Percentiles rank a stretch among this genome's conserved stretches.
phyloP scores from a whole-genome alignment of 129 eudicot species.

The Artemisia annua region DNA sequence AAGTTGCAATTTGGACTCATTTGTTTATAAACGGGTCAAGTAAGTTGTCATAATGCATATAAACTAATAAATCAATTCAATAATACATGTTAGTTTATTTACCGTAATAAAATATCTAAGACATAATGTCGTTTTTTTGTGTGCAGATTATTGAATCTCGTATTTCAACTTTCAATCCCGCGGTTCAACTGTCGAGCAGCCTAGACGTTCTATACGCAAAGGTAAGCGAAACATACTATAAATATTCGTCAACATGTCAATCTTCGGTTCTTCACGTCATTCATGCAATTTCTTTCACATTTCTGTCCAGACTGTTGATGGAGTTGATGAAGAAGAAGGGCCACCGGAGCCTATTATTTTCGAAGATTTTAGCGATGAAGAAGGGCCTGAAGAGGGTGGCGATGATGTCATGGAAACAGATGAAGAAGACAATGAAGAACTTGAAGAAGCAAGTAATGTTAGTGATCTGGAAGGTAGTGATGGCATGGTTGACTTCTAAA shows the following conservation, averaged over 20 bases:
- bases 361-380: conserved; percentile 78
- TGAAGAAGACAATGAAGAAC: conserved; percentile 48
- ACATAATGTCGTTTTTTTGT: neutral
- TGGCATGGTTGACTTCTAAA: conserved; percentile 35
- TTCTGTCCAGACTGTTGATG: conserved; percentile 52
- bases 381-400: conserved; percentile 49
- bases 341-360: conserved; percentile 46
- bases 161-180: conserved; percentile 52
- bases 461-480: conserved; percentile 64
- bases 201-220: conserved; percentile 73
- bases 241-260: neutral
- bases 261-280: neutral
- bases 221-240: conserved; percentile 44
- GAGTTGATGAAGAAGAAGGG: conserved; percentile 56
- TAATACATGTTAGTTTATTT: too few relatives aligned
- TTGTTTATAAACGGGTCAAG: too few relatives aligned
- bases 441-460: conserved; percentile 46
- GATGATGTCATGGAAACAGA: conserved; percentile 67
- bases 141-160: conserved; percentile 80
- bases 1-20: too few relatives aligned
- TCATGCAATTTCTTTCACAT: neutral
- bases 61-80: too few relatives aligned
- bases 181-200: conserved; percentile 55
- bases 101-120: too few relatives aligned
- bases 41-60: too few relatives aligned